Base-by-base conservation (phyloP, 306 rosid genomes). In the Carpinus viminea region DNA sequence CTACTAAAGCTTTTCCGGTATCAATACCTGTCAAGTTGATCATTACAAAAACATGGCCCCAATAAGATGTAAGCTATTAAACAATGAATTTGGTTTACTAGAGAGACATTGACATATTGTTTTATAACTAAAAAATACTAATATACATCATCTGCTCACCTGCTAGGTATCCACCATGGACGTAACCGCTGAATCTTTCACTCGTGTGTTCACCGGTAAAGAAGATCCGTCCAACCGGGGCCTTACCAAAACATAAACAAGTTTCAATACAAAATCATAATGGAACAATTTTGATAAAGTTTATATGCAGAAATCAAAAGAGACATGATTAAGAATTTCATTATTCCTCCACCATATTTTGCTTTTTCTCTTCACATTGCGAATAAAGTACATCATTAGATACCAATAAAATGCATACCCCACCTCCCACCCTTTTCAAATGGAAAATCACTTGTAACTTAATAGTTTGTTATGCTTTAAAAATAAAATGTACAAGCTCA, bases 171-270 rank as follows among this genome's bases (percentile, higher is more conserved):
- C 89, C 98, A 18, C 98, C 98, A 52, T 93, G 98, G 61, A 95
- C 98, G 53, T 95, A 95, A 53, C 98, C 98, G 21, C 83, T 95
- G 77, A 87, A 95, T 78, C 77, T 90, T 82, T 91, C 98, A 65
- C 97, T 92, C 0, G 98, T 93, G 84, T 95, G 98, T 85, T 95
- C 98, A 7, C 98, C 98, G 0, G 91, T 91, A 76, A 95, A 95
- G 87, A 86, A 93, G 78, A 95, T 84, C 68, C 88, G 92, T 59
- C 97, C 98, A 5, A 95, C 83, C 0, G 98, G 98, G 12, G 91
- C 89, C 98, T 93, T 89, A 68, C 74, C 48, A 77, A 41, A 52
- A 55, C 56, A 45, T 45, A 59, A 41, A 65, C 28, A 41, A 68
- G 5, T n/a, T 68, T 68, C 72, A 17, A 57, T 36, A 38, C 34